Conservation (phyloP, 805 yeast species). For the Lipomyces lipofer region DNA sequence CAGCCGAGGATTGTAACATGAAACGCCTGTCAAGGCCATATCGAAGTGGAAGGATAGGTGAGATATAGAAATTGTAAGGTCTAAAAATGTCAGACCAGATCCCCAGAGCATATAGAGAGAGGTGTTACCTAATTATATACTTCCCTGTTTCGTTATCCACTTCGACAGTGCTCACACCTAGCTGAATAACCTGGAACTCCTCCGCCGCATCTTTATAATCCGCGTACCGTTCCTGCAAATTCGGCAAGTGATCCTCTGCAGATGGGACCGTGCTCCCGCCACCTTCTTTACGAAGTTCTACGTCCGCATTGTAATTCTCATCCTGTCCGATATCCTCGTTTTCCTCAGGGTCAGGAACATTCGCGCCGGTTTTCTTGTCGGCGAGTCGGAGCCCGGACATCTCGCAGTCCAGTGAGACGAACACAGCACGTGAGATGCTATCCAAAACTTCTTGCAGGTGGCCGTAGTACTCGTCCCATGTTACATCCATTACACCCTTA, state of each 20-base stretch:
- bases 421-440: background rate
- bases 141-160: background rate
- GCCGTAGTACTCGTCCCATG: background rate
- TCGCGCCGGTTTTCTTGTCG: background rate
- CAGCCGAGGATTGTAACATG: background rate
- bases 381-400: background rate
- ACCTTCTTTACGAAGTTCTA: no score
- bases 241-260: background rate
- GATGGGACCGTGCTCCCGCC: background rate
- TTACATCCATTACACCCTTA: background rate
- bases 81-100: background rate
- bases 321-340: background rate
- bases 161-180: background rate
- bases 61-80: conserved; percentile 1
- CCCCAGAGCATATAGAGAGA: no score
- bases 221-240: background rate
- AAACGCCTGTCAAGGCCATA: conserved; percentile 1
- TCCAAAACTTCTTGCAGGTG: background rate
- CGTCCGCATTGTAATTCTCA: background rate
- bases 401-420: background rate
- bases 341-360: background rate
- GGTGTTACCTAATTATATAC: no score
- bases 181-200: background rate
- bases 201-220: background rate
- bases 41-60: conserved; percentile 2